Base-by-base conservation (phyloP, 495 filamentous ascomycete genomes). In the Penicillium antarcticum region DNA sequence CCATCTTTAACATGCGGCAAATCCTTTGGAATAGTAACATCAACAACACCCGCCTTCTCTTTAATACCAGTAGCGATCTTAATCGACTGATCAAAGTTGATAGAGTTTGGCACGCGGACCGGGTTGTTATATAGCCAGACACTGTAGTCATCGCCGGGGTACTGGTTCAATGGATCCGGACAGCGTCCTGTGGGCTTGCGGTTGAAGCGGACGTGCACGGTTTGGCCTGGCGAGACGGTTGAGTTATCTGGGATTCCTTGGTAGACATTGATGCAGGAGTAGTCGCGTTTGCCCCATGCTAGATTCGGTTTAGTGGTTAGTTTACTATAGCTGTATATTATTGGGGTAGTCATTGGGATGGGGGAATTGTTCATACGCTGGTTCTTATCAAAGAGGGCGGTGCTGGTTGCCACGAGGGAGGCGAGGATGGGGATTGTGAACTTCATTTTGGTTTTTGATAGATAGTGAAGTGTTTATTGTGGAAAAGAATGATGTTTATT, bases 231-330 rank as follows among this genome's bases (percentile, higher is more conserved):
- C 10, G 52, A 44, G 5, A 72, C 51, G 37, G 69, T 67, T 3
- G 67, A 59, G 52, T 69, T 53, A 26, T 72, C 67, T 14, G 66
- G 67, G 24, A 70, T 61, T 23, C 69, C 69, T 39, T 70, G 67
- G 54, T 55, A 66, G 48, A 69, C 62, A 42, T 72, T 72, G 14
- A 72, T 36, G 50, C 69, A 72, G 51, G 61, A 21, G 58, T 72
- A 72, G 38, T 72, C 69, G 17, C 69, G 67, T 29, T 71, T 72
- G 23, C 69, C 69, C 69, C 69, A 72, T 8, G 69, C 69, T 69
- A 12, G 4, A 12, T 19, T n/a, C n/a, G n/a, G n/a, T n/a, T n/a
- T n/a, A n/a, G n/a, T n/a, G 35, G 11, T 43, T 51, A 37, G 32
- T 17, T 16, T 1, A n/a, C n/a, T n/a, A n/a, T n/a, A n/a, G n/a